Base-by-base conservation (phyloP, 75 land plant genomes). In the Pinus tabuliformis region DNA sequence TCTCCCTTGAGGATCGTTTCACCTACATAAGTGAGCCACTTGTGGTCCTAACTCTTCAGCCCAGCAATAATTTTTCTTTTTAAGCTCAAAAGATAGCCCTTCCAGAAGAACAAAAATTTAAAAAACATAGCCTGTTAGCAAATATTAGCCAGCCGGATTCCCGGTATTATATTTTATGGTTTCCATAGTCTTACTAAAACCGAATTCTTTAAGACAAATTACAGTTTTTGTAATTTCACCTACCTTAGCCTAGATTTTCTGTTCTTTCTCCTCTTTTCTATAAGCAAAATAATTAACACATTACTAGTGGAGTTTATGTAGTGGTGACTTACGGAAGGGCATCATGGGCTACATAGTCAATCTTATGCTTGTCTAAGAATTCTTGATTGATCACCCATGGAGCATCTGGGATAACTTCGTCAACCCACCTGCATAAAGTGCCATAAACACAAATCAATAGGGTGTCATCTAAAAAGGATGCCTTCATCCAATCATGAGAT, bases 271-370 rank as follows among this genome's bases (percentile, higher is more conserved):
- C 33, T 64, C 9, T 20, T 33, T 62, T 62, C 1, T 62, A 26
- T 62, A 62, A 62, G 36, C 6, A 64, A 64, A 56, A 57, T 4
- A 17, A 33, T 56, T 56, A 21, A 3, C 28, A 54, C 15, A 56
- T 56, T 17, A 20, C 65, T 58, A 6, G 22, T 56, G 65, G 36
- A 16, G n/a, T 54, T 73, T 11, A 49, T 1, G 52, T 21, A n/a
- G 57, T 70, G 18, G 59, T 24, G 33, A 66, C 95, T 86, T 92
- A 92, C 90, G 95, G 97, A 57, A 94, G 88, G 62, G 95, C 83
- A 33, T 92, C 97, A 80, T 94, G 97, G 5, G 94, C 92, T 1
- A 94, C 94, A 78, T 79, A 94, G 80, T 91, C 97, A 78, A 94
- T 92, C 52, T 79, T 58, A 63, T 94, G 92, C 76, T 91, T 88